These are phyloP conservation scores for Echria macrotheca DNA, from an alignment of 495 filamentous ascomycete species.

Conservation along the genomic window DNA sequence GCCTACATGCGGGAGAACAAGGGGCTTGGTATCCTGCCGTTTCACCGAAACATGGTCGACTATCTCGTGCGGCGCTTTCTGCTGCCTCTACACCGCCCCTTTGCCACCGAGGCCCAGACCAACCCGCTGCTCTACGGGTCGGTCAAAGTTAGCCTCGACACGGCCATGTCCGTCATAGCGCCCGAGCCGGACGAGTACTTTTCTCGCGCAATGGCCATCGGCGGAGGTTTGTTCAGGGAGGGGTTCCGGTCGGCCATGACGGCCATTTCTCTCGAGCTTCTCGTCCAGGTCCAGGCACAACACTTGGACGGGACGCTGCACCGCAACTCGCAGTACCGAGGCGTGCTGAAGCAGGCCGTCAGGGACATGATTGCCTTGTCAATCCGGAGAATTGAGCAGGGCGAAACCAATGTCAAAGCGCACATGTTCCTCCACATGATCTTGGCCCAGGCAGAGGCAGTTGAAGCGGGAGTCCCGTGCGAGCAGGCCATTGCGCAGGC, in stretches of 20 bases:
- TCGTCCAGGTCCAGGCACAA: not conserved
- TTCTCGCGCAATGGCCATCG: constrained; percentile 30
- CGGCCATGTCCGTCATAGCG: too few relatives aligned
- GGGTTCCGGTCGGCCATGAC: constrained; percentile 24
- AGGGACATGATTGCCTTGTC: too few relatives aligned
- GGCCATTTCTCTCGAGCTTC: not conserved
- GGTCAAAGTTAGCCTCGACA: too few relatives aligned
- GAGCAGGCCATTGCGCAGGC: too few relatives aligned
- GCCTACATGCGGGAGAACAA: constrained; percentile 4
- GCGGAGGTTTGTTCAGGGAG: too few relatives aligned
- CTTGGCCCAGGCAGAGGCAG: too few relatives aligned
- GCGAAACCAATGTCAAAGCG: constrained; percentile 6
- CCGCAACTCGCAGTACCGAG: too few relatives aligned
- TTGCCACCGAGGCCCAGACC: too few relatives aligned
- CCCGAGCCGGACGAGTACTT: constrained; percentile 31
- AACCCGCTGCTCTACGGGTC: too few relatives aligned
- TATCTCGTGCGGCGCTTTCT: not conserved
- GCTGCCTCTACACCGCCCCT: not conserved
- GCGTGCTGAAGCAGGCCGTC: too few relatives aligned
- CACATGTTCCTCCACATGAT: too few relatives aligned
- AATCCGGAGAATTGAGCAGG: not conserved
- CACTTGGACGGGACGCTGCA: not conserved
- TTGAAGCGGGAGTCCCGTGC: too few relatives aligned
- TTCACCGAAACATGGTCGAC: not conserved
- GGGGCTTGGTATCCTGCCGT: not conserved